Conservation (phyloP, 768 basidiomycete genomes). For the Tephrocybe sp. region DNA sequence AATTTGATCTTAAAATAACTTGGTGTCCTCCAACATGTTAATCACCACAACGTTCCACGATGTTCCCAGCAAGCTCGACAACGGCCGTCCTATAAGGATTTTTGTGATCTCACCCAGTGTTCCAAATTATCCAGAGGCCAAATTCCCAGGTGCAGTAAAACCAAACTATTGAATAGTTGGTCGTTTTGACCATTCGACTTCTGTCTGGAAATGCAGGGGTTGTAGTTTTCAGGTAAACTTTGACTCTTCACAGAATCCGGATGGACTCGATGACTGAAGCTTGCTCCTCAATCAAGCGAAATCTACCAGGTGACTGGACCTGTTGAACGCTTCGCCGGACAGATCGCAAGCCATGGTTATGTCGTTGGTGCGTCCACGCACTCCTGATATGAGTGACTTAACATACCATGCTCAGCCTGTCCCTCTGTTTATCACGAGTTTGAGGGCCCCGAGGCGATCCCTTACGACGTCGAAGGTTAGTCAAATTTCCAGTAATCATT, state of each 20-base stretch:
- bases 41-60: constrained; percentile 80
- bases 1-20: no score
- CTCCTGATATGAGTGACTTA: not conserved
- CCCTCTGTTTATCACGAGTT: constrained; percentile 93
- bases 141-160: constrained; percentile 70
- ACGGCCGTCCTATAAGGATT: constrained; percentile 69
- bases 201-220: constrained; percentile 50
- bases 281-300: constrained; percentile 71
- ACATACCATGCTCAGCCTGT: constrained; percentile 49
- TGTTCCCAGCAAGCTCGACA: constrained; percentile 63
- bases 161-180: not conserved
- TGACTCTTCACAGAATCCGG: not conserved
- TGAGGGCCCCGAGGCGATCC: constrained; percentile 81
- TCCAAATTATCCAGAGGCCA: constrained; percentile 84
- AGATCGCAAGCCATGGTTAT: constrained; percentile 86
- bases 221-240: constrained; percentile 72
- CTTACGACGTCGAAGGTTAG: constrained; percentile 83
- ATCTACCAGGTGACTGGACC: constrained; percentile 98
- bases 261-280: not conserved
- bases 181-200: not conserved
- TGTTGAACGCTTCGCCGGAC: constrained; percentile 88
- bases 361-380: constrained; percentile 63
- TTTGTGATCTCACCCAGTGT: constrained; percentile 81
- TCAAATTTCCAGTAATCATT: not conserved
- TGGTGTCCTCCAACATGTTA: constrained; percentile 54